phyloP scores from a whole-genome alignment of 169 alveolate genomes.

The Prorocentrum cordatum region DNA sequence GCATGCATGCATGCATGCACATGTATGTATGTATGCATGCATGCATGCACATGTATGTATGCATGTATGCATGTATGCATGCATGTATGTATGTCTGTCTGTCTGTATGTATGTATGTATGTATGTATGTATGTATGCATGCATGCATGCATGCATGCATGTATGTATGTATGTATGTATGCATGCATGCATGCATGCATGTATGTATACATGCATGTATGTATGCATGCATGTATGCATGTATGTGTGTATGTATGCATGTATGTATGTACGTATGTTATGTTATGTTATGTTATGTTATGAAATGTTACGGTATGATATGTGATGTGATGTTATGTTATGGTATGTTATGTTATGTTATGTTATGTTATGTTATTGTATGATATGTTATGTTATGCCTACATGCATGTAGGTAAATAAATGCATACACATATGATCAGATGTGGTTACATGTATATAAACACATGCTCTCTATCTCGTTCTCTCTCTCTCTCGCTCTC shows the following conservation, averaged over 20 bases:
- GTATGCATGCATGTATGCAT: neutral
- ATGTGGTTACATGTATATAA: neutral
- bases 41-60: neutral
- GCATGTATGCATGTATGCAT: neutral
- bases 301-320: no score
- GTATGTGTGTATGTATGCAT: neutral
- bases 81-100: neutral
- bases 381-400: neutral
- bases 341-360: neutral
- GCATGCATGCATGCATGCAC: neutral
- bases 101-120: no score
- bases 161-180: neutral
- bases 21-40: neutral
- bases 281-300: neutral
- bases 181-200: neutral
- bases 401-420: no score
- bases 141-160: neutral
- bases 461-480: no score
- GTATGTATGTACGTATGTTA: neutral
- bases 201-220: neutral
- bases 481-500: no score
- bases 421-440: neutral
- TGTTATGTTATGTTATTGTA: neutral
- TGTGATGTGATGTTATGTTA: neutral
- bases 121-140: neutral